Percentiles rank a stretch among this genome's conserved stretches.
Conservation (phyloP, 441 rosid species). For the Corymbia calophylla region DNA sequence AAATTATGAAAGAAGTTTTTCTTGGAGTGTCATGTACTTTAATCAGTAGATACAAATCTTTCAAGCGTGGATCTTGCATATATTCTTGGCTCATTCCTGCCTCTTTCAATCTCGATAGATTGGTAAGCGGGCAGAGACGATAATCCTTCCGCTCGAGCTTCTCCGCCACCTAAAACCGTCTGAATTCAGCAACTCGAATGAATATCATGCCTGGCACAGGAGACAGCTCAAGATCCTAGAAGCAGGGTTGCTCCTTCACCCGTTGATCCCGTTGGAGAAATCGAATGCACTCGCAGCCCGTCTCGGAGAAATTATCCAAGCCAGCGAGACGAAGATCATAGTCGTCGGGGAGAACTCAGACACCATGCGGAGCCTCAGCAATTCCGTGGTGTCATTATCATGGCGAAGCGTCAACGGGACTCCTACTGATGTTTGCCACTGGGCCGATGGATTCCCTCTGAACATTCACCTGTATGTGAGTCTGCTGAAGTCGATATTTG, state of each 20-base stretch:
- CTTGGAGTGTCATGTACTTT: neutral
- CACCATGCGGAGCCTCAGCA: conserved; percentile 61
- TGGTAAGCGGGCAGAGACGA: conserved; percentile 78
- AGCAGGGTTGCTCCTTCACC: conserved; percentile 67
- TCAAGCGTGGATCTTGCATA: neutral
- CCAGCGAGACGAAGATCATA: conserved; percentile 40
- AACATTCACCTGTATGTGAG: conserved; percentile 64
- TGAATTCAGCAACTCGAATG: conserved; percentile 59
- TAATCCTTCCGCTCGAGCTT: conserved; percentile 88
- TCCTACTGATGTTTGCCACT: conserved; percentile 72
- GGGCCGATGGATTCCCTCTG: conserved; percentile 94
- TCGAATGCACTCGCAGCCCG: conserved; percentile 46
- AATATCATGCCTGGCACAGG: conserved; percentile 80
- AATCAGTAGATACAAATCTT: neutral
- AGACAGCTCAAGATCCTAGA: conserved; percentile 80
- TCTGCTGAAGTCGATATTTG: conserved; percentile 66
- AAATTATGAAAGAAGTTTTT: neutral
- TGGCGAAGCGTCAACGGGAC: conserved; percentile 61
- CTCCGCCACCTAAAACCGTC: conserved; percentile 79
- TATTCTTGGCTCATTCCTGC: neutral
- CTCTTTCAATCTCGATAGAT: conserved; percentile 20
- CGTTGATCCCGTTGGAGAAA: conserved; percentile 65
- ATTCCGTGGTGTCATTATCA: conserved; percentile 57
- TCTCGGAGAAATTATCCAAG: conserved; percentile 49
- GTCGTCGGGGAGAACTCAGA: conserved; percentile 76